Conservation (phyloP, 2,329 filamentous ascomycete species). For the Sarocladiaceae sp. region DNA sequence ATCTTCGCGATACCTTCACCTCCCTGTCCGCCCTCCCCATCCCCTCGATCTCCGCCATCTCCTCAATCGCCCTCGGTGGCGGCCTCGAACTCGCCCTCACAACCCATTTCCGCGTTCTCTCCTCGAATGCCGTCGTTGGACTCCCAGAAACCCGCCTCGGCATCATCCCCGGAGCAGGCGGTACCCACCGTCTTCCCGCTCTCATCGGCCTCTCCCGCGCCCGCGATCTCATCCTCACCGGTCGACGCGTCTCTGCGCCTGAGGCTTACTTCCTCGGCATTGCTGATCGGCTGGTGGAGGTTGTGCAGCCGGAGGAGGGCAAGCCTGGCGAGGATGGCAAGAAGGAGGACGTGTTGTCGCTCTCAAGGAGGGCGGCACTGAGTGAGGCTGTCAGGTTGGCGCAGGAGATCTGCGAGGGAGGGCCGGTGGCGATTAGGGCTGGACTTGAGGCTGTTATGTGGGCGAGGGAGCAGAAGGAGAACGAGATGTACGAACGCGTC, state of each 20-base stretch:
- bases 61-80: conserved; percentile 81
- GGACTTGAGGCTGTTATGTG: conserved; percentile 72
- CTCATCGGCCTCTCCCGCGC: conserved; percentile 76
- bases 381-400: conserved; percentile 74
- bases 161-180: conserved; percentile 91
- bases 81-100: conserved; percentile 88
- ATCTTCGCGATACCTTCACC: conserved; percentile 70
- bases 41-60: conserved; percentile 84
- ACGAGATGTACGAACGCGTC: conserved; percentile 77
- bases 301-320: conserved; percentile 51
- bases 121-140: conserved; percentile 69
- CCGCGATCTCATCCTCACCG: conserved; percentile 86
- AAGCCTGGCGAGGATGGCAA: conserved; percentile 19
- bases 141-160: conserved; percentile 88
- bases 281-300: conserved; percentile 82
- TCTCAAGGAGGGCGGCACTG: conserved; percentile 58
- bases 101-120: conserved; percentile 83
- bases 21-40: conserved; percentile 70
- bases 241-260: conserved; percentile 71
- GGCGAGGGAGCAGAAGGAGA: conserved; percentile 73
- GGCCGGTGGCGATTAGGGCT: conserved; percentile 73
- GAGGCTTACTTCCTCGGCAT: conserved; percentile 91
- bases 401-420: conserved; percentile 81
- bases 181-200: conserved; percentile 78
- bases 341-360: conserved; percentile 37